Evolutionary conservation across 2,329 filamentous ascomycete species (phyloP).

Genomic region (Venturia oleaginea): DNA sequence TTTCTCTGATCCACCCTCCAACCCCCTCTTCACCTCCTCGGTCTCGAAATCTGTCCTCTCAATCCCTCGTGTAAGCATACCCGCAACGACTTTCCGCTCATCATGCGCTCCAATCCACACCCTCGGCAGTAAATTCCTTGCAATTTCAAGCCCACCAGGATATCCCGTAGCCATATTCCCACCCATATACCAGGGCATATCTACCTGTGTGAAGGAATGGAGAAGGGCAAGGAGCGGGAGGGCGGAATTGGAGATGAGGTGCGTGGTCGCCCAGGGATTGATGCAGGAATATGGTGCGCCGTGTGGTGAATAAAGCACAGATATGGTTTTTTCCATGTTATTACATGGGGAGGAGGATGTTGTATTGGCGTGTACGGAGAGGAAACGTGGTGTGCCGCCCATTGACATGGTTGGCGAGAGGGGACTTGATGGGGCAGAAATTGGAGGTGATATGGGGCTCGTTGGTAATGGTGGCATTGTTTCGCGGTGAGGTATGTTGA

Average conservation of each 20-base stretch:
- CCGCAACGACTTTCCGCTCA: constrained; percentile 40
- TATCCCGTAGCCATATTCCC: constrained; percentile 48
- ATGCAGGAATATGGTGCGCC: constrained; percentile 48
- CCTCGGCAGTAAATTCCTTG: constrained; percentile 42
- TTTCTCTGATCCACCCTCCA: not conserved
- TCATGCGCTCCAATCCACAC: constrained; percentile 56
- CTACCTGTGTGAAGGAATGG: constrained; percentile 53
- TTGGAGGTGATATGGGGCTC: not conserved
- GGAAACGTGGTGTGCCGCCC: constrained; percentile 22
- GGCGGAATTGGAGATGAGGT: constrained; percentile 47
- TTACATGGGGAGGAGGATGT: constrained; percentile 21
- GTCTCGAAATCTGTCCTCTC: not conserved
- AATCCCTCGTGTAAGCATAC: not conserved
- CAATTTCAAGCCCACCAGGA: constrained; percentile 49
- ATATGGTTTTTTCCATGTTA: constrained; percentile 40
- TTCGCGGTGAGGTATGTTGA: not conserved
- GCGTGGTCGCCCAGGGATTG: constrained; percentile 45
- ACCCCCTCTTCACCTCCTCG: not conserved
- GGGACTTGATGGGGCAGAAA: constrained; percentile 11
- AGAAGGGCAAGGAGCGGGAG: constrained; percentile 55
- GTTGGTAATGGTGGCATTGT: not conserved
- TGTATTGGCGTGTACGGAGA: constrained; percentile 20
- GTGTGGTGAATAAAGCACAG: constrained; percentile 56
- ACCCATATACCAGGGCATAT: constrained; percentile 53
- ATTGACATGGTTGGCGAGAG: constrained; percentile 16